phyloP scores from a whole-genome alignment of 2,329 filamentous ascomycete species.

The Sporothrix humicola region DNA sequence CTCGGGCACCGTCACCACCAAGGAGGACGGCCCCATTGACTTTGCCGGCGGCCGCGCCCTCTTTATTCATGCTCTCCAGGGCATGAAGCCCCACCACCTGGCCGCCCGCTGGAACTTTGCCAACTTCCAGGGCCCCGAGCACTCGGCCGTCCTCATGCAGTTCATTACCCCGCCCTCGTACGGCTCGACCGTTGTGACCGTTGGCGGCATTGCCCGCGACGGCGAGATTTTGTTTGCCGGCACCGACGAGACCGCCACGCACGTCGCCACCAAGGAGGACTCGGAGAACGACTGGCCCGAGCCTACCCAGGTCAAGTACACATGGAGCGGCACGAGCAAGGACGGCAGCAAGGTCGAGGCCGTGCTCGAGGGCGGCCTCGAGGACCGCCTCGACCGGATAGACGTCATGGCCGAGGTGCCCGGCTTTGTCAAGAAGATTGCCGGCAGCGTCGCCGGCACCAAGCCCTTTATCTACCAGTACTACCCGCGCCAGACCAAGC shows the following conservation, averaged over 20 bases:
- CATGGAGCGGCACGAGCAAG: slow-evolving; percentile 78
- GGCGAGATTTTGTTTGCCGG: slow-evolving; percentile 79
- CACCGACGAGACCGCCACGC: slow-evolving; percentile 66
- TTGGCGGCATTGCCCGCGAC: slow-evolving; percentile 82
- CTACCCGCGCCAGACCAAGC: slow-evolving; percentile 64
- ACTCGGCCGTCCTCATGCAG: slow-evolving; percentile 93
- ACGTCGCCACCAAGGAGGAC: slow-evolving; percentile 74
- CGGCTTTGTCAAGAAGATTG: slow-evolving; percentile 92
- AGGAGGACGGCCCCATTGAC: slow-evolving; percentile 78
- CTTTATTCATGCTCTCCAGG: slow-evolving; percentile 86
- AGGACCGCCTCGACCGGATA: slow-evolving; percentile 75
- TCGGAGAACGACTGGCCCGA: slow-evolving; percentile 86
- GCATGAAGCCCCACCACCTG: slow-evolving; percentile 98
- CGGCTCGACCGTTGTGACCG: slow-evolving; percentile 79
- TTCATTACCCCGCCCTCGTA: slow-evolving; percentile 94
- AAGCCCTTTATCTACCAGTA: slow-evolving; percentile 99
- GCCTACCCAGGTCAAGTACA: slow-evolving; percentile 74
- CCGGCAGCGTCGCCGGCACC: slow-evolving; percentile 84
- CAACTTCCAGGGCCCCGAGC: slow-evolving; percentile 85
- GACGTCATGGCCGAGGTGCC: slow-evolving; percentile 98
- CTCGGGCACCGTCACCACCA: slow-evolving; percentile 83
- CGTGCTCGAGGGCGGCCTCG: slow-evolving; percentile 71
- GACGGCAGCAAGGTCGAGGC: slow-evolving; percentile 77
- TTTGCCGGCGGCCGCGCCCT: slow-evolving; percentile 82
- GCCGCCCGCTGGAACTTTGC: slow-evolving; percentile 92